Base-by-base conservation (phyloP, 352 stramenopile genomes). In the Phytophthora cactorum region DNA sequence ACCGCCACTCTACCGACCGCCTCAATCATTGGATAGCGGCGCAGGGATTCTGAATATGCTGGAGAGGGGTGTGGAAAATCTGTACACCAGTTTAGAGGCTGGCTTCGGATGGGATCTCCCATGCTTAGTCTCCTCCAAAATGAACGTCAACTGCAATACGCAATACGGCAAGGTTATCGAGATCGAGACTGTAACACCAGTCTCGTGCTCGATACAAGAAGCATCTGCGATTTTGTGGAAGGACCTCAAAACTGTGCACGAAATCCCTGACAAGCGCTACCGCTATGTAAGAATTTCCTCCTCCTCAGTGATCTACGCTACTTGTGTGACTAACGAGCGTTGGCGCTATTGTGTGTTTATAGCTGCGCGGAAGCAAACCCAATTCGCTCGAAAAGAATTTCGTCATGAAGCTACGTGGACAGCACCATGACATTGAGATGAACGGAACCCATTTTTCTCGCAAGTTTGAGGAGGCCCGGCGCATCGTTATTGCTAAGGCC, bases 361-460 rank as follows among this genome's bases (percentile, higher is more conserved):
- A 72, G 57, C n/a, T 67, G n/a, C 64, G 58, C 11, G 57, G 57
- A 50, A 61, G 29, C 10, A 67, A 66, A 25, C 64, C 51, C 17
- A 62, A 72, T 25, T 62, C 51, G 7, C 25, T 72, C 28, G 57
- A 72, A 54, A 72, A 67, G 27, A 72, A 54, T 44, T 72, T 72
- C 7, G 43, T 72, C 5, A 72, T 72, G 56, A 67, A 52, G 25
- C 29, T 71, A 12, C 64, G 51, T 41, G 58, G 64, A 2, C 32
- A 72, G 15, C n/a, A 57, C 2, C 53, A 46, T 44, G 52, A 62
- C 10, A 52, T 67, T 17, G 41, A 61, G 34, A 50, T 67, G 36
- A 65, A 67, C 27, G 58, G 51, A 39, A 58, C 27, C 7, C 64
- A 72, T 27, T 72, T 62, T 51, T 59, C 43, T 5, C 64, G 58